Base-by-base conservation (phyloP, 2,329 filamentous ascomycete genomes). In the Lachnellula arida region DNA sequence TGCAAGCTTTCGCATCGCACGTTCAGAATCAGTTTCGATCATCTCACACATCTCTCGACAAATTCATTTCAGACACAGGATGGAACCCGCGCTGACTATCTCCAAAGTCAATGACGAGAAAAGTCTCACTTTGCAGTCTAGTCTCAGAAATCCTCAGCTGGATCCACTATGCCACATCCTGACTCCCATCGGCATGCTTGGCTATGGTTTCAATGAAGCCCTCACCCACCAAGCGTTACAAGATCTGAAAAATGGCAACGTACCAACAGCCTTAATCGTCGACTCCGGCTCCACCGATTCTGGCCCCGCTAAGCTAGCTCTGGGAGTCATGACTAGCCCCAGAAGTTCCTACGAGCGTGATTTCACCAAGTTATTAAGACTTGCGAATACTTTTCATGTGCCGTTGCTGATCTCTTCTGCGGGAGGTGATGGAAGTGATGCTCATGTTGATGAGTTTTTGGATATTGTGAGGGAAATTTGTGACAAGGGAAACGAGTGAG, bases 101-200 rank as follows among this genome's bases (percentile, higher is more conserved):
- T 32, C 9, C 28, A 32, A 12, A 4, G 28, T 12, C 3, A 11
- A 32, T 32, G 28, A 12, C 9, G 9, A 32, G 9, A 32, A 12
- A 11, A 32, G 28, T 32, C 14, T 22, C 35, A 0, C 9, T 12
- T 34, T 37, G 12, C 19, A 34, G 42, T 14, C 17, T 19, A n/a
- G 3, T 19, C 15, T 37, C 4, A 17, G 22, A 44, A 17, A 12
- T 1, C 19, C 5, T 19, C 42, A 44, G 19, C 42, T 44, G 8
- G 28, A 44, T n/a, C 56, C 55, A 19, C 47, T 74, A 22, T 74
- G 73, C 57, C 67, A 72, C 9, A 76, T 79, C 44, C 60, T 78
- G 2, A 75, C 77, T 0, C 76, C 77, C 0, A 72, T 77, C 14
- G 77, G 74, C 32, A 79, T 78, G 75, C 64, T 80, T 7, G 77